These are phyloP conservation scores for Carpinus fangiana DNA, from an alignment of 306 rosid species.

Conservation along the genomic window DNA sequence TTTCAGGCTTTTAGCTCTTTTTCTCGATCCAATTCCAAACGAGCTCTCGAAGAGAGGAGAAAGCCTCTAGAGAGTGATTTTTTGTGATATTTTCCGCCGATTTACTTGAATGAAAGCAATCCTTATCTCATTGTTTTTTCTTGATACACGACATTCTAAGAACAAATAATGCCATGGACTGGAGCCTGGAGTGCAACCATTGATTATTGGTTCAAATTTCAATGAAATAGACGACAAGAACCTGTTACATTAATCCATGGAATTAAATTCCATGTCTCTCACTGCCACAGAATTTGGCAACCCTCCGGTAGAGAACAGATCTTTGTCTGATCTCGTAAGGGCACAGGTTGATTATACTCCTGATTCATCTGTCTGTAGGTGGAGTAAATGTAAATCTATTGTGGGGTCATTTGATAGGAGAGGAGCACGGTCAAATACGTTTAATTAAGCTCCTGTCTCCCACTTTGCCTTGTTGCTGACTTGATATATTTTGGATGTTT, in stretches of 20 bases:
- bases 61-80: no score
- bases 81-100: not conserved
- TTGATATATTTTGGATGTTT: not conserved
- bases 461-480: not conserved
- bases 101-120: not conserved
- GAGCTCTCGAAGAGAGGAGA: no score
- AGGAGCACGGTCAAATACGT: not conserved
- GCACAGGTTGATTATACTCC: not conserved
- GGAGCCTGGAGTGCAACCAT: not conserved
- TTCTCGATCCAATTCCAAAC: no score
- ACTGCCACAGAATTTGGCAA: not conserved
- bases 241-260: not conserved
- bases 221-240: not conserved
- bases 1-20: no score
- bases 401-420: conserved; percentile 6
- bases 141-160: not conserved
- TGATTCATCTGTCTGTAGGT: not conserved
- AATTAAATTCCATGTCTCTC: not conserved
- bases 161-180: not conserved
- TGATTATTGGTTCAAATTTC: not conserved
- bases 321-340: not conserved
- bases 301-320: not conserved
- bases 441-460: not conserved
- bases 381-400: not conserved
- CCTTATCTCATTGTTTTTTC: not conserved